A percentile compares a stretch with the other conserved stretches of the same genome.
Conservation (phyloP, 192 early-diverging fungal genomes). For the Mortierella alpina region DNA sequence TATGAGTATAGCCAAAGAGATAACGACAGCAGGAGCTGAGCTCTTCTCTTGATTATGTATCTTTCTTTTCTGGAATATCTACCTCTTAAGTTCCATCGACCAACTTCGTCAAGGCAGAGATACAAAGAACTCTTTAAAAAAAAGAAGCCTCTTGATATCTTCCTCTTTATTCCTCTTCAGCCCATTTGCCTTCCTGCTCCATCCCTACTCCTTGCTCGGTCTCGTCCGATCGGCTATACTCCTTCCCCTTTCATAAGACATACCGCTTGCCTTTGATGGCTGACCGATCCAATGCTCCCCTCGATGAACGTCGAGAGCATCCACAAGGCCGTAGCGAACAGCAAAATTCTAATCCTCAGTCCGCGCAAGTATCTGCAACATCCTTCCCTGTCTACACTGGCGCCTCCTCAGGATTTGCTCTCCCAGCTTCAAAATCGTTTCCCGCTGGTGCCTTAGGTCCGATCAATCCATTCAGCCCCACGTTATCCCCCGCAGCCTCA, state of each 20-base stretch:
- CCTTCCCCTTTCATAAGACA: not conserved
- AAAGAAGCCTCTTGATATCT: not conserved
- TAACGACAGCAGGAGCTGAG: too few species aligned
- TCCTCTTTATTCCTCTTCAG: constrained; percentile 1
- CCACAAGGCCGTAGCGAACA: not conserved
- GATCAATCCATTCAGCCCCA: constrained; percentile 15
- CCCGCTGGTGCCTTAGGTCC: constrained; percentile 1
- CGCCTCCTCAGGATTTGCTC: constrained; percentile 40
- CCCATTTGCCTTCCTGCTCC: not conserved
- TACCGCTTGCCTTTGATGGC: too few species aligned
- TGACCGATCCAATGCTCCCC: too few species aligned
- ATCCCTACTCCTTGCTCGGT: not conserved
- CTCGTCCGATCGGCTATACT: not conserved
- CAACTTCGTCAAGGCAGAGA: not conserved
- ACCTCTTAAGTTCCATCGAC: constrained; percentile 31
- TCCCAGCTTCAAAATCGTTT: constrained; percentile 23
- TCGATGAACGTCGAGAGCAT: too few species aligned
- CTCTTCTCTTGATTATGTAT: not conserved
- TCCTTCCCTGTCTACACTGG: not conserved
- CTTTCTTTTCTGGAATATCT: not conserved
- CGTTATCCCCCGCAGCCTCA: constrained; percentile 10
- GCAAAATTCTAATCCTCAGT: not conserved
- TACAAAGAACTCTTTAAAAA: not conserved
- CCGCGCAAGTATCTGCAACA: constrained; percentile 5
- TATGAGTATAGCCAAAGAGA: too few species aligned